phyloP scores from a whole-genome alignment of 2,329 filamentous ascomycete species.

The Amauroascus verrucosus region DNA sequence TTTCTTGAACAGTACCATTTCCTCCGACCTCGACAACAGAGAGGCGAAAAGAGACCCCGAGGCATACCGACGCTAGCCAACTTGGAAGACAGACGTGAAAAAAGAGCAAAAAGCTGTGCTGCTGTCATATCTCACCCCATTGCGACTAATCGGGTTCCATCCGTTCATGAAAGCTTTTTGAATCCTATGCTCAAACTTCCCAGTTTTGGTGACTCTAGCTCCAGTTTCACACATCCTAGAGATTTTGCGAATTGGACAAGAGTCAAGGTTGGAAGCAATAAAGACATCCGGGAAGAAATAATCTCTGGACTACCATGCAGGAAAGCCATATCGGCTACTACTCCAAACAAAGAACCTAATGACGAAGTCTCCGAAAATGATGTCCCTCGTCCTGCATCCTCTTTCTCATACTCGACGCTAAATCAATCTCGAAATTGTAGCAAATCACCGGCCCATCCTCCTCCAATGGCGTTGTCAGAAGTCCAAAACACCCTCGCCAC shows the following conservation, averaged over 20 bases:
- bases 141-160: not conserved
- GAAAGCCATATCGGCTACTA: not conserved
- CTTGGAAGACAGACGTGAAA: not conserved
- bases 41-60: not conserved
- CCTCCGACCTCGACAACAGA: conserved; percentile 38
- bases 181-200: conserved; percentile 25
- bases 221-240: not conserved
- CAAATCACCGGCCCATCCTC: not conserved
- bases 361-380: not conserved
- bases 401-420: not conserved
- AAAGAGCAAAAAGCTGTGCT: conserved; percentile 3
- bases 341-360: not conserved
- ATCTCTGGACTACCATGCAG: conserved; percentile 16
- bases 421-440: not conserved
- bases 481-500: not conserved
- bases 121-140: not conserved
- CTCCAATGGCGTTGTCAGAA: not conserved
- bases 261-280: conserved; percentile 29
- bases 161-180: conserved; percentile 22
- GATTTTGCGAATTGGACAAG: conserved; percentile 34
- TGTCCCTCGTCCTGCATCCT: not conserved
- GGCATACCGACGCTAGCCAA: not conserved
- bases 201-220: conserved; percentile 17
- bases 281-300: conserved; percentile 16
- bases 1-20: conserved; percentile 68